Conservation (phyloP, 352 stramenopile species). For the Phytophthora ramorum region DNA sequence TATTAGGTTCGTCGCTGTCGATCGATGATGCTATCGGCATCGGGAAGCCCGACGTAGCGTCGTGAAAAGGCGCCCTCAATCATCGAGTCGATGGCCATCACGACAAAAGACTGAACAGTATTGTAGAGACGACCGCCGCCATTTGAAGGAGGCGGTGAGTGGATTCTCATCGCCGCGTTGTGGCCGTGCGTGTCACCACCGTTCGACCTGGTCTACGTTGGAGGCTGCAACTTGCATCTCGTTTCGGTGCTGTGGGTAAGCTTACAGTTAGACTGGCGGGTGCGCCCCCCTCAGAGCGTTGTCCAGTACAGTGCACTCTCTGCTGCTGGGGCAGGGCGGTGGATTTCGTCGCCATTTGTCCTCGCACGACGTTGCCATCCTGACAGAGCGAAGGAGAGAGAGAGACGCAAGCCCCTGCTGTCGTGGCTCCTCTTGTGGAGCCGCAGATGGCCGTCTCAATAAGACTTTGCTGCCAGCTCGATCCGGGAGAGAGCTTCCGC, state of each 20-base stretch:
- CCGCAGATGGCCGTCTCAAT: slow-evolving; percentile 1
- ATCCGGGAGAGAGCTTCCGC: slow-evolving; percentile 5
- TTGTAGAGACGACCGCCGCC: background rate
- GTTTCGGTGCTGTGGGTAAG: background rate
- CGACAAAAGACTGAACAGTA: background rate
- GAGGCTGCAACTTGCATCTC: background rate
- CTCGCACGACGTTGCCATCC: background rate
- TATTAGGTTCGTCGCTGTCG: background rate
- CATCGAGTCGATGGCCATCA: slow-evolving; percentile 1
- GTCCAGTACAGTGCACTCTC: background rate
- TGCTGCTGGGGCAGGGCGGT: no score
- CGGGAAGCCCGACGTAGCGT: slow-evolving; percentile 13
- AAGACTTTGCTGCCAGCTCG: background rate
- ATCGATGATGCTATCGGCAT: slow-evolving; percentile 23
- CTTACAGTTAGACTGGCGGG: background rate
- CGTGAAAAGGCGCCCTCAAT: slow-evolving; percentile 7
- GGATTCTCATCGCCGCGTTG: slow-evolving; percentile 1
- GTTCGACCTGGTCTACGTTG: background rate
- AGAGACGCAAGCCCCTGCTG: background rate
- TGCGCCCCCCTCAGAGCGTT: background rate
- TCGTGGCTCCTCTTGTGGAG: background rate
- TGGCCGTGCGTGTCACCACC: background rate
- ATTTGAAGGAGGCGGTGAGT: background rate
- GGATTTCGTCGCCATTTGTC: no score
- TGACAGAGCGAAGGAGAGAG: background rate